Conservation (phyloP, 352 stramenopile genomes). For the Globisporangium uncinulatum region DNA sequence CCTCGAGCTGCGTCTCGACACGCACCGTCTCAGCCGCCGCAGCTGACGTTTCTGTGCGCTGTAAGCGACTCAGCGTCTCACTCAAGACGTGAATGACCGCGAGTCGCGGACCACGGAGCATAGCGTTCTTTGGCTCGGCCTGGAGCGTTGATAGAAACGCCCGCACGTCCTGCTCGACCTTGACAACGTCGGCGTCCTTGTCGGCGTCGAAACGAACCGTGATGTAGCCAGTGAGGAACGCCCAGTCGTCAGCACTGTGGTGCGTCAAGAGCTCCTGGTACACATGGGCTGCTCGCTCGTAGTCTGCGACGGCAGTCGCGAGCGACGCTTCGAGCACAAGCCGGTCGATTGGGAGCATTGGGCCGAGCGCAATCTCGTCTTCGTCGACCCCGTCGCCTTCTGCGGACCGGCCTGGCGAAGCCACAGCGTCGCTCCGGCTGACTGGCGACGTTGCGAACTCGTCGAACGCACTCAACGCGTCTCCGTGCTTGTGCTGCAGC, state of each 20-base stretch:
- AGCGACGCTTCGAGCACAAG: constrained; percentile 65
- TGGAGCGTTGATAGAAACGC: constrained; percentile 42
- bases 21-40: constrained; percentile 16
- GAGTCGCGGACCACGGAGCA: constrained; percentile 63
- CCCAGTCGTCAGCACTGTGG: constrained; percentile 81
- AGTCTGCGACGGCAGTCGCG: constrained; percentile 42
- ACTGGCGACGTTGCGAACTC: constrained; percentile 42
- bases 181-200: constrained; percentile 14
- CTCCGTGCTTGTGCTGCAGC: constrained; percentile 54
- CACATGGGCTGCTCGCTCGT: constrained; percentile 40
- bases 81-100: constrained; percentile 50
- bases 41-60: background rate
- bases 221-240: constrained; percentile 67
- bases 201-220: constrained; percentile 35
- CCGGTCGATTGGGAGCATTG: constrained; percentile 77
- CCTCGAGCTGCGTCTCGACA: constrained; percentile 38
- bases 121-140: constrained; percentile 35
- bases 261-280: constrained; percentile 58
- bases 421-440: background rate
- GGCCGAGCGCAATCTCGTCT: constrained; percentile 78
- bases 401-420: constrained; percentile 39
- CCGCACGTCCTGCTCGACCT: constrained; percentile 24
- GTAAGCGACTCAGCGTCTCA: constrained; percentile 39
- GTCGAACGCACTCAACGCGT: constrained; percentile 69
- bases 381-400: constrained; percentile 74